Evolutionary conservation across 345 rosid genomes (phyloP), one percentile per base, ranked within the genome.

Genomic region (Moringa oleifera): DNA sequence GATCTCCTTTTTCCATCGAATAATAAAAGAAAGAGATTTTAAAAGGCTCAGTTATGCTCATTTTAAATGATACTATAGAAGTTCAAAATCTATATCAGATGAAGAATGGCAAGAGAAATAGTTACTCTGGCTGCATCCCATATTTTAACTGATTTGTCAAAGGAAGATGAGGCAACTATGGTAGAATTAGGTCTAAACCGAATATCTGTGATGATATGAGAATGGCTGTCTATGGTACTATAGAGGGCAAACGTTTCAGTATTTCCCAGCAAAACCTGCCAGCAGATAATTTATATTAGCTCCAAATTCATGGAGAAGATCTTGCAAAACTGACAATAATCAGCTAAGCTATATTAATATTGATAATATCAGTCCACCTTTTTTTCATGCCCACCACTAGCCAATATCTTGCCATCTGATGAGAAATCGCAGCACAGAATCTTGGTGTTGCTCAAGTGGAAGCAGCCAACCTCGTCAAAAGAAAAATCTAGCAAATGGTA

Each of bases 81-180:
- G 57, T 17, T 36, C 47, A 16, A 58, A 49, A 20, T 28, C 37
- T 24, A 59, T 51, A 59, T 51, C 41, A 36, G 53, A 57, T n/a
- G 22, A 47, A 20, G 49, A 52, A 50, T 25, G 50, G 33, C 46
- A 19, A 55, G 49, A 45, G 31, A 49, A 9, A 47, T 7, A 20
- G 23, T 62, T 72, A 77, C 80, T 23, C 31, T 55, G 36, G 71
- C 51, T 37, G 75, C 76, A 55, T 77, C 72, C 80, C 77, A 77
- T 68, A 77, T 63, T 59, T 56, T 51, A 49, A 77, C 60, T 23
- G 77, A 69, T 20, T 36, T 73, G 63, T 77, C 77, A 51, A 72
- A 69, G 49, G 77, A 77, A 24, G 80, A 73, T 46, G 77, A 65
- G 16, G 74, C 77, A 58, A 76, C 51, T 47, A 68, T 25, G 9